These are phyloP conservation scores for Dioscorea alata DNA, from an alignment of 106 monocot species.

Conservation along the genomic window DNA sequence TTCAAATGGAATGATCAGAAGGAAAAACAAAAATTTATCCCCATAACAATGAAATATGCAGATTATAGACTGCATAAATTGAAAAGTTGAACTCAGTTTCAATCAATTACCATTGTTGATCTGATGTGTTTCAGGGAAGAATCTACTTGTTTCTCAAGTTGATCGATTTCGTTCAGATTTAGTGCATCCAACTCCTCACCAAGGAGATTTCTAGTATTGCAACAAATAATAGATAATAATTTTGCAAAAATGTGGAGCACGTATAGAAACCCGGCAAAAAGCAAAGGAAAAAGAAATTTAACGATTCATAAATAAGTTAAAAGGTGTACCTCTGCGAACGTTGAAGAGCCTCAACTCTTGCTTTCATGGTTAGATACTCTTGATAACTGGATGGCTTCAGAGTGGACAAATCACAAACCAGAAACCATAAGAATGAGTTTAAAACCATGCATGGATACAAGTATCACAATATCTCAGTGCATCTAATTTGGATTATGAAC, in stretches of 20 bases:
- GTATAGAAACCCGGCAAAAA: background rate
- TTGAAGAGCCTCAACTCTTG: constrained; percentile 29
- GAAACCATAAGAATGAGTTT: background rate
- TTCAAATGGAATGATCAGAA: too few relatives aligned
- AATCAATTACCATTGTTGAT: constrained; percentile 26
- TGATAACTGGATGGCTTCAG: constrained; percentile 22
- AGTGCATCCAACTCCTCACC: constrained; percentile 35
- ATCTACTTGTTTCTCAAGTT: constrained; percentile 36
- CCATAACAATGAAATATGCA: background rate
- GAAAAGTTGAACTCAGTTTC: background rate
- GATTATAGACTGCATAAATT: background rate
- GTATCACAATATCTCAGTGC: too few relatives aligned
- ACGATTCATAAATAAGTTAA: background rate
- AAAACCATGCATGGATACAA: too few relatives aligned
- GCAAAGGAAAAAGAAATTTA: background rate
- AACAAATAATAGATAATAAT: background rate
- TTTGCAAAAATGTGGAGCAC: background rate
- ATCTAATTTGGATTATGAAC: too few relatives aligned
- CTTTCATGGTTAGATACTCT: constrained; percentile 37
- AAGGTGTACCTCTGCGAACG: constrained; percentile 33
- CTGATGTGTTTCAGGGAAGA: constrained; percentile 36
- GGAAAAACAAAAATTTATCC: too few relatives aligned
- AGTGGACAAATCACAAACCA: too few relatives aligned
- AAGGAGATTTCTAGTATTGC: constrained; percentile 28
- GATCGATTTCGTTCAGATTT: constrained; percentile 28